Base-by-base conservation (phyloP, 2,329 filamentous ascomycete species). In the Fusarium incarnatum region DNA sequence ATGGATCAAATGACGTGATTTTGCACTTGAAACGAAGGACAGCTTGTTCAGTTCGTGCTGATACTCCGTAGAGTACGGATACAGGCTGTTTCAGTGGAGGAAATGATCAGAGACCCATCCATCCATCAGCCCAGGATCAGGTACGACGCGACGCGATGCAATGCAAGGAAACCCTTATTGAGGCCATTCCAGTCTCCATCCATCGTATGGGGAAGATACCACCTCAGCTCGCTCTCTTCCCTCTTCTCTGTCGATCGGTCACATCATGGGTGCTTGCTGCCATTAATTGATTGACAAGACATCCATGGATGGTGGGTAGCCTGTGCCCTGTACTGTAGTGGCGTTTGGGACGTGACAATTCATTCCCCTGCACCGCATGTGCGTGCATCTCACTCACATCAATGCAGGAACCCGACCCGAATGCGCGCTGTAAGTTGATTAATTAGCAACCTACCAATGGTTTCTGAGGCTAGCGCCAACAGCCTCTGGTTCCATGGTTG, bases 361-460 rank as follows among this genome's bases (percentile, higher is more conserved):
- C 72, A 34, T 28, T 63, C 72, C 65, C 70, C 70, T 74, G 70
- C 70, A 37, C 34, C n/a, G 34, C 16, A 37, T 37, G 34, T 18
- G 18, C 10, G 34, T 37, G 16, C 34, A 54, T 57, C 28, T 28
- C 60, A 54, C 60, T 59, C 45, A 59, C 54, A 59, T 75, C 65
- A 64, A 74, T 75, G 73, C 73, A 74, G 73, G 73, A 74, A 74
- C 73, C 71, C 72, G 72, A 61, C 67, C 67, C 56, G 57, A 50
- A 46, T 48, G 42, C 55, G 40, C 50, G 37, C 44, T 69, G 47
- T 37, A 37, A 37, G 16, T 37, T 37, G 1, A 18, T 37, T 37
- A 34, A 18, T 6, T 18, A 32, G 3, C 13, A 28, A 34, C 32
- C 32, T 50, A 18, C 37, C 34, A 55, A 63, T 67, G 28, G 23